Base-by-base conservation (phyloP, 2,329 filamentous ascomycete species). In the Colletotrichum orchidophilum region DNA sequence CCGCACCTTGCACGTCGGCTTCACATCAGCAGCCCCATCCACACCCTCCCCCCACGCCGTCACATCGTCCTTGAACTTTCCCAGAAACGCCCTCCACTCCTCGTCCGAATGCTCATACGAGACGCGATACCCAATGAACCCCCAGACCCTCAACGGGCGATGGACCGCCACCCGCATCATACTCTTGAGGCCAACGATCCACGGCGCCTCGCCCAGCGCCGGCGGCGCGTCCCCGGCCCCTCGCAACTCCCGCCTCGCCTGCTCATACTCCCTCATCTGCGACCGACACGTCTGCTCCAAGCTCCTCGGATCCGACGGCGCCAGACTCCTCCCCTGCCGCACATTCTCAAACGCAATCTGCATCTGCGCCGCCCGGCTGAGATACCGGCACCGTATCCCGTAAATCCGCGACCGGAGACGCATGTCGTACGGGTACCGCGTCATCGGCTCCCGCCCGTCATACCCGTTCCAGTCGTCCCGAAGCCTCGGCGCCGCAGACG, bases 1-100 rank as follows among this genome's bases (percentile, higher is more conserved):
- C 1, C 75, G 57, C 1, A 78, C 66, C 35, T 73, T 75, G 2
- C 72, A 76, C 0, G 60, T 33, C 0, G 58, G 64, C 5, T 76
- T 66, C 2, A 77, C 42, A 1, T 71, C 66, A 3, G 74, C 64
- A 0, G 75, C 72, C 0, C 62, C 73, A 0, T 39, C 39, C 3
- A 70, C 60, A 0, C 70, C 75, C 1, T 72, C 27, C 3, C 62
- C 67, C 67, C 67, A 70, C n/a, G 11, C 49, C 62, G 63, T 66
- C 9, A 61, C 67, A 7, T 66, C 27, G 18, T 33, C 21, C 11
- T 35, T 60, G 7, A 70, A 70, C 33, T 24, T 35, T 5, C 42
- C 46, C 27, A 70, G 15, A 57, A 70, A 70, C 1, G 18, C 1
- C 35, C n/a, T 27, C 62, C 67, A 70, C 39, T 70, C 67, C 55